Evolutionary conservation across 192 early-diverging fungal genomes (phyloP).

Genomic region (Mycoemilia scoparia): DNA sequence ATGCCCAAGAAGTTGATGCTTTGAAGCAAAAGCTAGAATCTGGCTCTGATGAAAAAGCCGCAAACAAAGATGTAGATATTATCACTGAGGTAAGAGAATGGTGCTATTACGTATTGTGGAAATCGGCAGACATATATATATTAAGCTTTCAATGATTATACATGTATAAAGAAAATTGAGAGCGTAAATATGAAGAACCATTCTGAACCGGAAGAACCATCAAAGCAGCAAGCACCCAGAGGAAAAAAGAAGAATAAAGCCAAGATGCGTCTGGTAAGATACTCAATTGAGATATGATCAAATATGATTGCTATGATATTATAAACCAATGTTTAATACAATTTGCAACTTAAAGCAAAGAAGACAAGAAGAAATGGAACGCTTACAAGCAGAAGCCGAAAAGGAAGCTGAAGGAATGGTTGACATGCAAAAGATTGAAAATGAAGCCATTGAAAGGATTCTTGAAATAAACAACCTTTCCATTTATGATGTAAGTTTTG

Average conservation of each 20-base stretch:
- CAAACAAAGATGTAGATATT: background rate
- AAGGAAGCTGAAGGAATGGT: conserved; percentile 54
- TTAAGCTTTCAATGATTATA: too few species aligned
- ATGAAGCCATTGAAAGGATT: conserved; percentile 40
- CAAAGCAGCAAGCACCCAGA: conserved; percentile 1
- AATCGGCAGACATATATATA: too few species aligned
- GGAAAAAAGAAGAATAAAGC: conserved; percentile 31
- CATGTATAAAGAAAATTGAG: too few species aligned
- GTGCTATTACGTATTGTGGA: too few species aligned
- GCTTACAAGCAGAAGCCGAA: conserved; percentile 51
- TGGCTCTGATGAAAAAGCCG: background rate
- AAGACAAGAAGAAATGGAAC: conserved; percentile 50
- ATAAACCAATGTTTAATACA: too few species aligned
- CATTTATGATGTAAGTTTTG: conserved; percentile 34
- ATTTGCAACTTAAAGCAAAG: conserved; percentile 33
- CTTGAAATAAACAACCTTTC: conserved; percentile 33
- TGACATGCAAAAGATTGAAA: conserved; percentile 58
- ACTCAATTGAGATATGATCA: too few species aligned
- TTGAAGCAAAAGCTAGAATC: conserved; percentile 5
- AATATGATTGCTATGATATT: too few species aligned
- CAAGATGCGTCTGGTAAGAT: conserved; percentile 13
- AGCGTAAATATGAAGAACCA: too few species aligned
- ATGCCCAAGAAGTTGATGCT: conserved; percentile 37
- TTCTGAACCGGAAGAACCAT: background rate
- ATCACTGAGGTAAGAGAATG: conserved; percentile 2